phyloP scores from a whole-genome alignment of 441 rosid species.

The Aquilaria agallochum region DNA sequence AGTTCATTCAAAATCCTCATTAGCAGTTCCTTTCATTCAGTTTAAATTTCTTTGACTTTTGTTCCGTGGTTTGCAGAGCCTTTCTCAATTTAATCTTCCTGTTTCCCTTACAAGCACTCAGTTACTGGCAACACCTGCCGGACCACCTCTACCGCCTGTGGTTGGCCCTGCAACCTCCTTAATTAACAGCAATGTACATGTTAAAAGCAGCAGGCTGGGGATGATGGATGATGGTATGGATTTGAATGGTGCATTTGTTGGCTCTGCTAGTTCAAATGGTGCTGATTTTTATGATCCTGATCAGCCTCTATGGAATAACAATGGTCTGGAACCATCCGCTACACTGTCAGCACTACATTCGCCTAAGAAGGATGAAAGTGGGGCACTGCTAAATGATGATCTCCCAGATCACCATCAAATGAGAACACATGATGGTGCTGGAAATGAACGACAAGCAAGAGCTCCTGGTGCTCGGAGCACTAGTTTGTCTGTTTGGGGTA shows the following conservation, averaged over 20 bases:
- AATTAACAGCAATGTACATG: slow-evolving; percentile 47
- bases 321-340: slow-evolving; percentile 66
- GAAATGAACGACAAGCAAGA: slow-evolving; percentile 38
- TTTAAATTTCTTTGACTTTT: too few relatives aligned
- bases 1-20: too few relatives aligned
- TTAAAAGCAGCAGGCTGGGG: slow-evolving; percentile 57
- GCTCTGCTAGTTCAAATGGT: slow-evolving; percentile 43
- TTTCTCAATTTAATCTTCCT: slow-evolving; percentile 97
- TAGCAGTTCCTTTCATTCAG: too few relatives aligned
- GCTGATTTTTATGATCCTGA: slow-evolving; percentile 98
- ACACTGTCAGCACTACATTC: slow-evolving; percentile 46
- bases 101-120: slow-evolving; percentile 87
- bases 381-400: slow-evolving; percentile 44
- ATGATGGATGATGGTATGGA: slow-evolving; percentile 56
- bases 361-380: slow-evolving; percentile 53
- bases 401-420: slow-evolving; percentile 36
- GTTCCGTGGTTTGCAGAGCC: slow-evolving; percentile 59
- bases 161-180: slow-evolving; percentile 49
- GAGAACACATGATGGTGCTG: slow-evolving; percentile 31
- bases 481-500: slow-evolving; percentile 73
- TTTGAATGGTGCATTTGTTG: slow-evolving; percentile 53
- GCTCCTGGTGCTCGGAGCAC: slow-evolving; percentile 37
- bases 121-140: slow-evolving; percentile 54
- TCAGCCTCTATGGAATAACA: slow-evolving; percentile 94
- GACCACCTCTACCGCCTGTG: slow-evolving; percentile 44